These are phyloP conservation scores for Pleurotus pulmonarius DNA, from an alignment of 768 basidiomycete genomes.

Conservation along the genomic window DNA sequence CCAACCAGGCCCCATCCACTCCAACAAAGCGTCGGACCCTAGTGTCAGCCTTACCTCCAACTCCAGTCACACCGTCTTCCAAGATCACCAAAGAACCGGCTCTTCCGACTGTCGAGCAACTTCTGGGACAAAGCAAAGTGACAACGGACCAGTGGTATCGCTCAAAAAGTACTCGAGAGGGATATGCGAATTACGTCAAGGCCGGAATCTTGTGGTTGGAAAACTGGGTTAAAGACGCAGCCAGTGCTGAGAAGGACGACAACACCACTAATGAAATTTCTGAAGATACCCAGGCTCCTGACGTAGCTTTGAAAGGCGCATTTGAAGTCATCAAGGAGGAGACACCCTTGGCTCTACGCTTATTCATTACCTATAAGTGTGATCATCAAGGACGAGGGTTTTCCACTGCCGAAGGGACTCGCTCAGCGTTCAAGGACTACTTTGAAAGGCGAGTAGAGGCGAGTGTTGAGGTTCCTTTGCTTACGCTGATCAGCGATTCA, in stretches of 20 bases:
- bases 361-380: constrained; percentile 17
- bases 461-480: too few relatives aligned
- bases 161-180: constrained; percentile 12
- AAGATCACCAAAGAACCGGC: too few relatives aligned
- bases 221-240: neutral
- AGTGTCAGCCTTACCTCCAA: too few relatives aligned
- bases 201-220: constrained; percentile 12
- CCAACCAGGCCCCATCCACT: too few relatives aligned
- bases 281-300: neutral
- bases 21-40: too few relatives aligned
- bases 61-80: too few relatives aligned
- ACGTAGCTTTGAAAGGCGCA: neutral
- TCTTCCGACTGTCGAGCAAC: neutral
- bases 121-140: constrained; percentile 12
- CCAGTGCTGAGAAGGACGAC: too few relatives aligned
- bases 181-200: constrained; percentile 18
- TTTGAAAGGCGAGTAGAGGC: constrained; percentile 12
- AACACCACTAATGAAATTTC: neutral
- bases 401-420: constrained; percentile 12
- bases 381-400: constrained; percentile 14
- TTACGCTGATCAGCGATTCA: too few relatives aligned
- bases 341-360: constrained; percentile 13
- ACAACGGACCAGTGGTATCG: constrained; percentile 18
- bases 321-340: constrained; percentile 13
- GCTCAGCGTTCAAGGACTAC: constrained; percentile 15